Evolutionary conservation across 164 flowering plant genomes (phyloP).

Genomic region (Vitis labrusca): DNA sequence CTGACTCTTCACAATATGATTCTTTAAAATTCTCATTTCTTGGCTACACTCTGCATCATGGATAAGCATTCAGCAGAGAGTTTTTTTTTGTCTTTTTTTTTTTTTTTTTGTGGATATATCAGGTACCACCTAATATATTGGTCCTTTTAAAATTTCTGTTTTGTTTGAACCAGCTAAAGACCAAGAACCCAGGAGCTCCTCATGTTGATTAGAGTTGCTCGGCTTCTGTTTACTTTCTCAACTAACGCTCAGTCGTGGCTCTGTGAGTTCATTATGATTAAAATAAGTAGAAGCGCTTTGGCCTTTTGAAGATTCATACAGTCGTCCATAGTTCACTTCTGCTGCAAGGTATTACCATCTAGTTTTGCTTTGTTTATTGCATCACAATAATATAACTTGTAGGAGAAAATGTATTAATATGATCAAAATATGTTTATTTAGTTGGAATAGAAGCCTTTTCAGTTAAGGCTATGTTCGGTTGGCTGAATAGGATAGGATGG

Average conservation of each 20-base stretch:
- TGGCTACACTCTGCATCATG: too few species aligned
- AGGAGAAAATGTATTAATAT: too few species aligned
- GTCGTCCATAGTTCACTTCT: slow-evolving; percentile 13
- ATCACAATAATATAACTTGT: too few species aligned
- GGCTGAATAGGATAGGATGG: too few species aligned
- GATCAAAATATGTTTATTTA: too few species aligned
- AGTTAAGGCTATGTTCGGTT: too few species aligned
- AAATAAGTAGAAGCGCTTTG: slow-evolving; percentile 17
- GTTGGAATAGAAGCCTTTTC: too few species aligned
- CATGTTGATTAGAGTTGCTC: slow-evolving; percentile 19
- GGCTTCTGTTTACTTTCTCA: too few species aligned
- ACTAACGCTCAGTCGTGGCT: slow-evolving; percentile 8
- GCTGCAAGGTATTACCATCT: slow-evolving; percentile 24
- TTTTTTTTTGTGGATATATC: neutral
- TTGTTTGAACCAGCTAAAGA: slow-evolving; percentile 46
- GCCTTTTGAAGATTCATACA: slow-evolving; percentile 17
- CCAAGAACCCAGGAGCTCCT: slow-evolving; percentile 32
- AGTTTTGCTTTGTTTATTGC: neutral
- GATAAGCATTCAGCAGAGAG: too few species aligned
- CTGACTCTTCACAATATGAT: neutral
- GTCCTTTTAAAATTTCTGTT: slow-evolving; percentile 5
- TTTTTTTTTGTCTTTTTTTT: neutral
- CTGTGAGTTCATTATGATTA: neutral
- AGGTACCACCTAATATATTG: neutral
- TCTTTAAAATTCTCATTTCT: too few species aligned